A percentile compares a stretch with the other conserved stretches of the same genome.
phyloP scores from a whole-genome alignment of 495 filamentous ascomycete genomes.

The Lepraria neglecta region DNA sequence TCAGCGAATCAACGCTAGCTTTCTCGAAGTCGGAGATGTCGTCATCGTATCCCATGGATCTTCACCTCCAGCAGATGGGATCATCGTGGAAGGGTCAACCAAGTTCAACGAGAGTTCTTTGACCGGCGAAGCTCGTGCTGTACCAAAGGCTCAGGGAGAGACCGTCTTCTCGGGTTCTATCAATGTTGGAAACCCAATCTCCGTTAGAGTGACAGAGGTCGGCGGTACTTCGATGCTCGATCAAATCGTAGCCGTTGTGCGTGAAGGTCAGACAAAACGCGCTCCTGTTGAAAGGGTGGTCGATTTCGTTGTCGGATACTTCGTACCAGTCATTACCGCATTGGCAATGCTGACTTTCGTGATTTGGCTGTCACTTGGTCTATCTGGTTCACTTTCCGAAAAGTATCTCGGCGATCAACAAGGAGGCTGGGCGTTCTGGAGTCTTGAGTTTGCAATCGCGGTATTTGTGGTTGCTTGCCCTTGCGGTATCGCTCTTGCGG shows the following conservation, averaged over 20 bases:
- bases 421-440: slow-evolving; percentile 82
- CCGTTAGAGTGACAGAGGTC: slow-evolving; percentile 61
- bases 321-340: slow-evolving; percentile 78
- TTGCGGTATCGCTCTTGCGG: slow-evolving; percentile 85
- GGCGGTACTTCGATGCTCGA: slow-evolving; percentile 84
- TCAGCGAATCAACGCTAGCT: slow-evolving; percentile 55
- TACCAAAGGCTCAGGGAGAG: slow-evolving; percentile 65
- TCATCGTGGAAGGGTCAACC: slow-evolving; percentile 55
- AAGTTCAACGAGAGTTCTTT: slow-evolving; percentile 85
- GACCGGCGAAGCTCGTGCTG: slow-evolving; percentile 77
- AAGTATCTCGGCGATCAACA: slow-evolving; percentile 59
- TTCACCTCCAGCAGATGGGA: slow-evolving; percentile 81
- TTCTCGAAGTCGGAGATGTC: slow-evolving; percentile 76
- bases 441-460: slow-evolving; percentile 84
- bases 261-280: slow-evolving; percentile 81
- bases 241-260: slow-evolving; percentile 80
- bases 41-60: slow-evolving; percentile 70
- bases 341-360: slow-evolving; percentile 78
- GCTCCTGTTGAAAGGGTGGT: slow-evolving; percentile 84
- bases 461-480: slow-evolving; percentile 95
- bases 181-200: slow-evolving; percentile 67
- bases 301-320: slow-evolving; percentile 77
- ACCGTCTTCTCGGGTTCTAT: slow-evolving; percentile 79
- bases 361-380: slow-evolving; percentile 72
- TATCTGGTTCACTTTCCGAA: slow-evolving; percentile 57